Base-by-base conservation (phyloP, 78 protist genomes). In the Dictyostelium intermedium region DNA sequence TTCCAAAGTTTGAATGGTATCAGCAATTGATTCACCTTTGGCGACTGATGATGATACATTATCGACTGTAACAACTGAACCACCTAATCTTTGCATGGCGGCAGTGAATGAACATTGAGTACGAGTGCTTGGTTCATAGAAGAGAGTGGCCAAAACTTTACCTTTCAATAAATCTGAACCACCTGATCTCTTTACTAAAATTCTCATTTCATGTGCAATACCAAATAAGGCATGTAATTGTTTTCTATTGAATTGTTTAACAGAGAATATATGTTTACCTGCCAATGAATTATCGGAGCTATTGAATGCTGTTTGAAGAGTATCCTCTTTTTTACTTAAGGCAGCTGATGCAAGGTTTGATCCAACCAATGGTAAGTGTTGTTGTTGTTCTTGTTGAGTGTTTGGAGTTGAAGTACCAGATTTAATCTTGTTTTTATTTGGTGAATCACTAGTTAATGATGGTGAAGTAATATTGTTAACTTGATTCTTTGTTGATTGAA, bases 41-140 rank as follows among this genome's bases (percentile, higher is more conserved):
- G 66, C 70, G 34, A 97, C 96, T 18, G 96, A 85, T 8, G 96
- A 77, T 9, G 83, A 7, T 60, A 4, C 50, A 53, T 76, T 78
- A 35, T 37, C 47, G 34, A 98, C 82, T 35, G 69, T 1, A 25
- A 98, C 56, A 25, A 97, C 98, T 69, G 37, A 34, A 18, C 99
- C 99, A 43, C 99, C 99, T 1, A 98, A 96, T 25, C 97, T 91
- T 86, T 87, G 95, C 98, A 98, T 97, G 60, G 99, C 99, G 50
- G 98, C 97, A 43, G 76, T 78, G 91, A 98, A 98, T 74, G 98
- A 97, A 47, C 96, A 92, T 77, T 77, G 76, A 18, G 99, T 98
- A 74, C 99, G 96, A 32, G 98, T 96, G 23, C 97, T 91, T 45
- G 99, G 98, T 92, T 97, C 99, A 85, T 96, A 98, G 95, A 98